Evolutionary conservation across 352 stramenopile species (phyloP).

Genomic region (Pythium phragmitis): DNA sequence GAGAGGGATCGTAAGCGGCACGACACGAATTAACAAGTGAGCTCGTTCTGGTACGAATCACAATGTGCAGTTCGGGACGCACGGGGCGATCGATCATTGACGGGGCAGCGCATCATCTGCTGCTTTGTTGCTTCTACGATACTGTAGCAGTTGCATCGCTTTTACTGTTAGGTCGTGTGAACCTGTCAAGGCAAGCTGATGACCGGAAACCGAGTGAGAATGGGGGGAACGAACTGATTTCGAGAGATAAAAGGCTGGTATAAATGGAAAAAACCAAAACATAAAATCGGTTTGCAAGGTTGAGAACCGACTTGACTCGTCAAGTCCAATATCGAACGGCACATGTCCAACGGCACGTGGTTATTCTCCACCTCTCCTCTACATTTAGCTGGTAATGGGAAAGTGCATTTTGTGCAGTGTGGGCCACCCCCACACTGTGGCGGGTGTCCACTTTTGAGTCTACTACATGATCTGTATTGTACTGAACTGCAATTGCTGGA

Average conservation of each 20-base stretch:
- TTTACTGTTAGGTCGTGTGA: neutral
- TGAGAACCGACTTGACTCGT: too few species aligned
- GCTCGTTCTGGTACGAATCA: neutral
- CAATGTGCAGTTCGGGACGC: neutral
- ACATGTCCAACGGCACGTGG: neutral
- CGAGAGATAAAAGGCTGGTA: too few species aligned
- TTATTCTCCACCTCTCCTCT: neutral
- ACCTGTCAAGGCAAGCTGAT: neutral
- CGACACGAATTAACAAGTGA: slow-evolving; percentile 16
- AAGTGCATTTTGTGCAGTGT: too few species aligned
- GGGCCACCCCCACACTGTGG: too few species aligned
- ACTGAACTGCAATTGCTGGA: too few species aligned
- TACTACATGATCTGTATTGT: too few species aligned
- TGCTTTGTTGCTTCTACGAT: too few species aligned
- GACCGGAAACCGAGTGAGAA: neutral
- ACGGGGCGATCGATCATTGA: neutral
- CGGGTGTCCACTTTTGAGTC: neutral
- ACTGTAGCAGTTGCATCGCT: neutral
- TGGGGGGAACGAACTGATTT: too few species aligned
- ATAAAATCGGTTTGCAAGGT: too few species aligned
- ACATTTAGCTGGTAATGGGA: neutral
- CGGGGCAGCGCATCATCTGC: too few species aligned
- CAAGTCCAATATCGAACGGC: neutral
- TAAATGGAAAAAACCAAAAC: too few species aligned
- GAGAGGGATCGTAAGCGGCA: neutral